phyloP scores from a whole-genome alignment of 495 filamentous ascomycete species.

The Geoglossum glabrum region DNA sequence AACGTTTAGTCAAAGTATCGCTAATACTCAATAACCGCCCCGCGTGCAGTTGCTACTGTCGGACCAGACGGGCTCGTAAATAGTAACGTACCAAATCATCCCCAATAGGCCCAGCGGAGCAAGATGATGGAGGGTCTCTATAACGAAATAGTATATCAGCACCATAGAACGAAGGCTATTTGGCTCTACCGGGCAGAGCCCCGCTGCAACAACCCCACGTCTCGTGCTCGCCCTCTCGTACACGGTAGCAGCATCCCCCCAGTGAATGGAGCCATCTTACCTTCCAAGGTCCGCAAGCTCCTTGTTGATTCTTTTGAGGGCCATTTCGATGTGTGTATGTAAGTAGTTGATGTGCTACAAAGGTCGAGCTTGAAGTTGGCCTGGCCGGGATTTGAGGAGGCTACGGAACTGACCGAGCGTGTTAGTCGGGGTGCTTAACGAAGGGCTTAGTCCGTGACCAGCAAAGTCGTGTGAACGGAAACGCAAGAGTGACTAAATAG shows the following conservation, averaged over 20 bases:
- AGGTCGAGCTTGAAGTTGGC: constrained; percentile 8
- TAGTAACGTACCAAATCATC: constrained; percentile 77
- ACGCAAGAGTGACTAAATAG: not conserved
- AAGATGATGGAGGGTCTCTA: constrained; percentile 96
- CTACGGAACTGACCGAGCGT: constrained; percentile 8
- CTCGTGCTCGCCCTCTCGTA: constrained; percentile 9
- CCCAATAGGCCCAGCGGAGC: constrained; percentile 87
- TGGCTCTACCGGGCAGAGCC: constrained; percentile 6
- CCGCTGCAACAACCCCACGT: constrained; percentile 12
- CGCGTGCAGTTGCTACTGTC: not conserved
- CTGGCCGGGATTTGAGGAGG: constrained; percentile 10
- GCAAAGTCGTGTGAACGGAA: not conserved
- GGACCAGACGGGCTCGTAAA: not conserved
- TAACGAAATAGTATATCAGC: constrained; percentile 22
- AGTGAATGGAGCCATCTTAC: constrained; percentile 32
- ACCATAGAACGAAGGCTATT: not conserved
- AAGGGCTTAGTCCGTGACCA: constrained; percentile 10
- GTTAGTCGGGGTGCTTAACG: constrained; percentile 12
- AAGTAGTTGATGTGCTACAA: constrained; percentile 11
- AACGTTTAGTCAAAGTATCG: constrained; percentile 14
- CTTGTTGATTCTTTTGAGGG: constrained; percentile 99
- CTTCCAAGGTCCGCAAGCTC: constrained; percentile 97
- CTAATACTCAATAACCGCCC: not conserved
- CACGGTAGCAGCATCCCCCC: not conserved
- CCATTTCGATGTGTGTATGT: constrained; percentile 44